A percentile compares a stretch with the other conserved stretches of the same genome.
These are phyloP conservation scores for Aspergillus sp. DNA, from an alignment of 2,329 filamentous ascomycete species.

Conservation along the genomic window DNA sequence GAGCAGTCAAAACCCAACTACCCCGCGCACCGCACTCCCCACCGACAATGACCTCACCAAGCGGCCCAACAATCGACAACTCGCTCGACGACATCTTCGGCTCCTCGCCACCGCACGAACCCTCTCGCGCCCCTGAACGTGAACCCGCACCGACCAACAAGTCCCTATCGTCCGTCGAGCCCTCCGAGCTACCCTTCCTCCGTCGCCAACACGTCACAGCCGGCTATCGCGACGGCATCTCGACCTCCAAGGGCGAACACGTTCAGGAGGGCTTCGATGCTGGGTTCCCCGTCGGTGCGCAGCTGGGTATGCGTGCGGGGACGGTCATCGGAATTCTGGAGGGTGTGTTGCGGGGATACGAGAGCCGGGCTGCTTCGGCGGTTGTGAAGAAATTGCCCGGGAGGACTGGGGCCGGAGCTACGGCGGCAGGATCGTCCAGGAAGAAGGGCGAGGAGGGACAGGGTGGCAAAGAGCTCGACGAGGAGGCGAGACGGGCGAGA, in stretches of 20 bases:
- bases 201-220: conserved; percentile 75
- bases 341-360: conserved; percentile 55
- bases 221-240: conserved; percentile 87
- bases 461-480: background rate
- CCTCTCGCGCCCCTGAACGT: background rate
- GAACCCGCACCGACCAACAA: background rate
- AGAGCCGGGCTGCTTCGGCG: conserved; percentile 23
- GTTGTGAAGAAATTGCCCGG: conserved; percentile 26
- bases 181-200: conserved; percentile 72
- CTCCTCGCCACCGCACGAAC: conserved; percentile 33
- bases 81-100: conserved; percentile 45
- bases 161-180: conserved; percentile 30
- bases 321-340: conserved; percentile 75
- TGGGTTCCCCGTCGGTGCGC: conserved; percentile 80
- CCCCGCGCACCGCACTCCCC: background rate
- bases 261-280: conserved; percentile 91
- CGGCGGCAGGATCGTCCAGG: background rate
- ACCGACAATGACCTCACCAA: background rate
- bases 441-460: background rate
- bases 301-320: conserved; percentile 72
- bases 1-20: background rate
- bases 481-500: conserved; percentile 36
- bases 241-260: conserved; percentile 69
- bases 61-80: conserved; percentile 11
- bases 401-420: conserved; percentile 15